phyloP scores from a whole-genome alignment of 352 stramenopile species.

The Globisporangium radiosum region DNA sequence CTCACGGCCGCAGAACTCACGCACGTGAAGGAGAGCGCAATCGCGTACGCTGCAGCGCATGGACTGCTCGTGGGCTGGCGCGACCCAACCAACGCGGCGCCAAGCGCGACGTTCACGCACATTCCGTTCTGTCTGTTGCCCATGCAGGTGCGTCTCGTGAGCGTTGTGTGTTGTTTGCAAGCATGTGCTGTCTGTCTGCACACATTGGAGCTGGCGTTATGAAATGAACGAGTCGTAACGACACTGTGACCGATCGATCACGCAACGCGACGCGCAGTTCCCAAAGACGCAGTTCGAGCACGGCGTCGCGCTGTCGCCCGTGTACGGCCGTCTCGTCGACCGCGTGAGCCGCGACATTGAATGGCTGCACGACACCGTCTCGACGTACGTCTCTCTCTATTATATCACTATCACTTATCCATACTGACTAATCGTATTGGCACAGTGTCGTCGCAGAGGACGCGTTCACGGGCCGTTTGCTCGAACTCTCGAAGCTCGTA shows the following conservation, averaged over 20 bases:
- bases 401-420: not conserved
- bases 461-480: constrained; percentile 74
- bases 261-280: constrained; percentile 17
- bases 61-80: constrained; percentile 66
- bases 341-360: constrained; percentile 72
- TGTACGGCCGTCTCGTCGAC: constrained; percentile 77
- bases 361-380: constrained; percentile 67
- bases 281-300: constrained; percentile 53
- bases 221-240: not conserved
- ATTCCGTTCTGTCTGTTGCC: constrained; percentile 72
- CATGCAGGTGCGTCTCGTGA: constrained; percentile 25
- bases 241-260: not conserved
- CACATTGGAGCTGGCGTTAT: not conserved
- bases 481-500: constrained; percentile 72
- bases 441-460: constrained; percentile 77
- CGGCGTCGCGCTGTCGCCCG: constrained; percentile 53
- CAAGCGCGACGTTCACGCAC: constrained; percentile 55
- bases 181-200: no score
- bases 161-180: not conserved
- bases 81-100: constrained; percentile 18
- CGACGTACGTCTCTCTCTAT: constrained; percentile 20
- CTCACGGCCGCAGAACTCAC: constrained; percentile 32
- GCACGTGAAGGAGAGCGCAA: constrained; percentile 60
- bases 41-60: constrained; percentile 66
- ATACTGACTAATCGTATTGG: not conserved